These are phyloP conservation scores for Talaromyces pinophilus DNA, from an alignment of 2,329 filamentous ascomycete genomes.

Conservation along the genomic window DNA sequence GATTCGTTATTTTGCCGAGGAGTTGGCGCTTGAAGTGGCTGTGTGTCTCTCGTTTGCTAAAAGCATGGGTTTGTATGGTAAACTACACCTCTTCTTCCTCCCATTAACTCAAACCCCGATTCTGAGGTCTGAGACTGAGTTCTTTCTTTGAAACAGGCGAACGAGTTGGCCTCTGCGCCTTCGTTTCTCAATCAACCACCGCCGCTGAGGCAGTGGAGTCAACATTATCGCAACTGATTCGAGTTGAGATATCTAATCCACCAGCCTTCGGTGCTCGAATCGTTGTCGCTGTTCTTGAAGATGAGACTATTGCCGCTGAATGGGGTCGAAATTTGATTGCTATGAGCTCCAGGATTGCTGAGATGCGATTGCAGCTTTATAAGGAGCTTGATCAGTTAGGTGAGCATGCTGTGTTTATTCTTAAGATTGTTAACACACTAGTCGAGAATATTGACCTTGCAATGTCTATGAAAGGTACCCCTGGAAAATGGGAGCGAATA, in stretches of 20 bases:
- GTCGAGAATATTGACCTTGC: background rate
- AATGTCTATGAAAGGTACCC: conserved; percentile 52
- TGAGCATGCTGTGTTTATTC: background rate
- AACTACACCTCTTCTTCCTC: too few species aligned
- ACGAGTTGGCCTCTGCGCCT: conserved; percentile 26
- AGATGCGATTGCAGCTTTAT: conserved; percentile 78
- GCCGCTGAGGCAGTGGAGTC: conserved; percentile 26
- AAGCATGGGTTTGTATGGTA: conserved; percentile 37
- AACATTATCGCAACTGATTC: conserved; percentile 55
- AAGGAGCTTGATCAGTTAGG: conserved; percentile 73
- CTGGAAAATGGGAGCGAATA: conserved; percentile 63
- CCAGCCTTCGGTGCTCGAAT: conserved; percentile 90
- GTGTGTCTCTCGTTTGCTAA: conserved; percentile 62
- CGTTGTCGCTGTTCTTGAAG: conserved; percentile 76
- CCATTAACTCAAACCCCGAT: too few species aligned
- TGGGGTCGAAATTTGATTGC: conserved; percentile 86
- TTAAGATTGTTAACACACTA: background rate
- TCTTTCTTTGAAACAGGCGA: conserved; percentile 13
- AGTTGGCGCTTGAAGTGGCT: conserved; percentile 71
- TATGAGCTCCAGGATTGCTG: conserved; percentile 90
- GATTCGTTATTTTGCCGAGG: conserved; percentile 76
- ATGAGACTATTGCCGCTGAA: conserved; percentile 71
- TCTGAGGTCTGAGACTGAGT: too few species aligned
- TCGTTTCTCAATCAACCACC: conserved; percentile 23
- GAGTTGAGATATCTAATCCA: conserved; percentile 93